A percentile compares a stretch with the other conserved stretches of the same genome.
These are phyloP conservation scores for Gossypium bickii DNA, from an alignment of 345 rosid species.

Conservation along the genomic window DNA sequence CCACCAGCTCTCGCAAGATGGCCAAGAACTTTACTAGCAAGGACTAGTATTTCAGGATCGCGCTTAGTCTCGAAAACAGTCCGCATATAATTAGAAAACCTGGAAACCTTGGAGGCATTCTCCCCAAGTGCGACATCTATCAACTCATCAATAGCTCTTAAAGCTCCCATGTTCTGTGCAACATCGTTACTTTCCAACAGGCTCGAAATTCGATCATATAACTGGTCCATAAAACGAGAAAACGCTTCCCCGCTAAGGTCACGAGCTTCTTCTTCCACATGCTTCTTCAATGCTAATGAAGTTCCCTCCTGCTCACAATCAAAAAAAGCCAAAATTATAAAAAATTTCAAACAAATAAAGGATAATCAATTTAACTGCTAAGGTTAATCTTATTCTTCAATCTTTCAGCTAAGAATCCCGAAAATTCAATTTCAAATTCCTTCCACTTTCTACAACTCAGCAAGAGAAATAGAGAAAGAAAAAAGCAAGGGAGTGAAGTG, in stretches of 20 bases:
- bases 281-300: slow-evolving; percentile 69
- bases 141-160: slow-evolving; percentile 85
- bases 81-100: slow-evolving; percentile 71
- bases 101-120: slow-evolving; percentile 93
- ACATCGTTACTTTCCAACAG: slow-evolving; percentile 70
- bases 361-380: not conserved
- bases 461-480: slow-evolving; percentile 8
- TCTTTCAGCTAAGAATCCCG: not conserved
- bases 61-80: slow-evolving; percentile 71
- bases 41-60: slow-evolving; percentile 76
- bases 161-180: slow-evolving; percentile 86
- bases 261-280: slow-evolving; percentile 79
- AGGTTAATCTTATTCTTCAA: not conserved
- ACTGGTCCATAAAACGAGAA: slow-evolving; percentile 81
- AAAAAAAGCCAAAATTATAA: slow-evolving; percentile 3
- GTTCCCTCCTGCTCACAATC: slow-evolving; percentile 62
- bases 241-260: slow-evolving; percentile 89
- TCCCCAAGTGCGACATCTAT: slow-evolving; percentile 92
- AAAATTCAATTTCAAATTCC: not conserved
- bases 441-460: not conserved
- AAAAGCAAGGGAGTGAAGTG: not conserved
- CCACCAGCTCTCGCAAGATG: slow-evolving; percentile 99
- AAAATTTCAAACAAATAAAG: not conserved
- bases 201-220: slow-evolving; percentile 65
- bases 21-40: slow-evolving; percentile 93